phyloP scores from a whole-genome alignment of 495 filamentous ascomycete species.

The Lasiosphaeriaceae sp. region DNA sequence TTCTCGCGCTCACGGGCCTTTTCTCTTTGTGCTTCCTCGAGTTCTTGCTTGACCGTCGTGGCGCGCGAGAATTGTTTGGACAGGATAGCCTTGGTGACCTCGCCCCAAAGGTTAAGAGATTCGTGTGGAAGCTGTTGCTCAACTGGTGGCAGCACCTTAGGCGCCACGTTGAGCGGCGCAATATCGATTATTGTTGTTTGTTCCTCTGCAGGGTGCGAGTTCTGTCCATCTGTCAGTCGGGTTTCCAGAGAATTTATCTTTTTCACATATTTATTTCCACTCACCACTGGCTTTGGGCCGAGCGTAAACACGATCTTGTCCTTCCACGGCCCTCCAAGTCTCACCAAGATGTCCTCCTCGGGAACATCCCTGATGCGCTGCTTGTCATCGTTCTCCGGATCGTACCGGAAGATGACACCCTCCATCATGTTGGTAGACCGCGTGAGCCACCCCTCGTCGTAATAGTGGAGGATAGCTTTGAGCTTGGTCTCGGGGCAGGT shows the following conservation, averaged over 20 bases:
- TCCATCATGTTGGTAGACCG: slow-evolving; percentile 87
- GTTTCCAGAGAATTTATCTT: too few species aligned
- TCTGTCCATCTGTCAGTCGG: slow-evolving; percentile 21
- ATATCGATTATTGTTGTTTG: slow-evolving; percentile 79
- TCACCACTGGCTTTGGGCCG: slow-evolving; percentile 49
- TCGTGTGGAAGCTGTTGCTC: slow-evolving; percentile 83
- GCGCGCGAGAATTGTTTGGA: slow-evolving; percentile 79
- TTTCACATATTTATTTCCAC: slow-evolving; percentile 11
- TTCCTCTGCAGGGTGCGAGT: slow-evolving; percentile 50
- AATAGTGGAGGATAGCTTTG: slow-evolving; percentile 86
- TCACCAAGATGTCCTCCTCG: slow-evolving; percentile 75
- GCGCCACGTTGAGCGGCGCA: slow-evolving; percentile 66
- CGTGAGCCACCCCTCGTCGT: slow-evolving; percentile 93
- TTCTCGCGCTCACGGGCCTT: slow-evolving; percentile 75
- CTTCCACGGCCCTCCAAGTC: slow-evolving; percentile 78
- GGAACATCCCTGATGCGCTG: slow-evolving; percentile 78
- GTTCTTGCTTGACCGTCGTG: slow-evolving; percentile 80
- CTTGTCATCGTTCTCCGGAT: slow-evolving; percentile 74
- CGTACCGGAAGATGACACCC: slow-evolving; percentile 85
- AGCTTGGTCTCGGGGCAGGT: slow-evolving; percentile 82
- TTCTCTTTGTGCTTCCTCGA: slow-evolving; percentile 85
- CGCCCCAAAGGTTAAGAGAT: slow-evolving; percentile 81
- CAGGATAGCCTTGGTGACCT: slow-evolving; percentile 82
- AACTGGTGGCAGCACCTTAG: slow-evolving; percentile 72
- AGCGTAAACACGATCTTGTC: slow-evolving; percentile 53